Evolutionary conservation across 2,329 filamentous ascomycete species (phyloP), one percentile per base, ranked within the genome.

Genomic region (Falciphora oryzae): DNA sequence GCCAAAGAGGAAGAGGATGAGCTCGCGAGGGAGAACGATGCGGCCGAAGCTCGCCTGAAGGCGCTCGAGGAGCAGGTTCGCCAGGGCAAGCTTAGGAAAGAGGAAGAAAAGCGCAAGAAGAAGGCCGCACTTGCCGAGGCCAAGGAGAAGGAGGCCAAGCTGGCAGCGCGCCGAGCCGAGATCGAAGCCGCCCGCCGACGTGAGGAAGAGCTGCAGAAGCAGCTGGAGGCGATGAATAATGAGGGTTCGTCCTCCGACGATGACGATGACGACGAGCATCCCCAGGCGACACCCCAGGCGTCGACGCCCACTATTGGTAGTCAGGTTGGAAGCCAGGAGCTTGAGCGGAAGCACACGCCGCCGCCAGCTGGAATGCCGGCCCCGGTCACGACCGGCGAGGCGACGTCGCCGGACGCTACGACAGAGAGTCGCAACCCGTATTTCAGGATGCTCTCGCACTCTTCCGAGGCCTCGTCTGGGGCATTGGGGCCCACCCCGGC

Each of bases 41-140:
- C 90, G 63, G 88, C 93, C 57, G 87, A 90, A 70, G 90, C 91
- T 67, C 92, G 93, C 62, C 84, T 98, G 29, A 92, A 88, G 74
- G 93, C 92, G 22, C 85, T 99, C 11, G 93, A 99, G 76, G 93
- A 98, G 74, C 93, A 97, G 76, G 93, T 98, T 63, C 89, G 89
- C 68, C 91, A 93, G 73, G 92, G 93, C 71, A 99, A 98, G 80
- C 79, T 98, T 63, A 94, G 92, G 82, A 98, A 97, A 77, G 91
- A 96, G 70, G 95, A 99, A 75, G 95, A 97, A 79, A 97, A 96
- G 81, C 91, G 89, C 68, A 89, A 86, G 71, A 95, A 93, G 81
- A 93, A 97, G 79, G 94, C 92, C 28, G 93, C 93, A 13, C 83
- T 91, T 72, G 90, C 90, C 62, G 92, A 95, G 70, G 87, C 93